Evolutionary conservation across 2,329 filamentous ascomycete species (phyloP).

Genomic region (Clonostachys byssicola): DNA sequence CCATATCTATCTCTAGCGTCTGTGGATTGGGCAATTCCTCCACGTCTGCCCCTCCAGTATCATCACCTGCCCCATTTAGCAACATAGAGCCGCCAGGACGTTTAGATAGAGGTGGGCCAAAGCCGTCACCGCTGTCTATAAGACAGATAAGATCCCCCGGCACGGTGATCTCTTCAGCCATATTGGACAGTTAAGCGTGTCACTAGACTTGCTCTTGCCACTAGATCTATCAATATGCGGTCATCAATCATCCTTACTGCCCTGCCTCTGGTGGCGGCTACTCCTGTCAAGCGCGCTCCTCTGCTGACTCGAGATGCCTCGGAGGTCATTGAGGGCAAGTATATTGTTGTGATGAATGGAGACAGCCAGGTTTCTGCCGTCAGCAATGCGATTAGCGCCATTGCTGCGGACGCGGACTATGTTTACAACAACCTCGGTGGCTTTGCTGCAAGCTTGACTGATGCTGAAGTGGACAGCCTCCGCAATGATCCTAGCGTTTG

Average conservation of each 20-base stretch:
- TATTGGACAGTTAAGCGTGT: too few relatives aligned
- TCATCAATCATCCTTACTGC: constrained; percentile 22
- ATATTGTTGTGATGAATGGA: constrained; percentile 10
- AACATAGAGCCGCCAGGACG: too few relatives aligned
- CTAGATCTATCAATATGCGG: constrained; percentile 16
- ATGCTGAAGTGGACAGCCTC: constrained; percentile 8
- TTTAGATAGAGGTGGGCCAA: too few relatives aligned
- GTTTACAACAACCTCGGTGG: constrained; percentile 22
- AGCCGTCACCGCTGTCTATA: too few relatives aligned
- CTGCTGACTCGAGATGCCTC: constrained; percentile 18
- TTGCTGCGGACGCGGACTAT: constrained; percentile 15
- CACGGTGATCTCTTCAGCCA: too few relatives aligned
- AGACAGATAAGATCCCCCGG: too few relatives aligned
- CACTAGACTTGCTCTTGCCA: too few relatives aligned
- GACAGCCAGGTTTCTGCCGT: constrained; percentile 21
- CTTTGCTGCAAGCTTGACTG: constrained; percentile 9
- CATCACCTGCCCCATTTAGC: too few relatives aligned
- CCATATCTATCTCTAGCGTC: too few relatives aligned
- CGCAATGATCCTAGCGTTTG: constrained; percentile 8
- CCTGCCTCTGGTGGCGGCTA: constrained; percentile 21
- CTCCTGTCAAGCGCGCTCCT: constrained; percentile 24
- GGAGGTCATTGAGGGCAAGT: constrained; percentile 5
- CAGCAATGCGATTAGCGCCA: constrained; percentile 22
- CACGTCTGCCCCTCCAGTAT: too few relatives aligned
- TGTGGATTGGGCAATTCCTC: too few relatives aligned